Conservation (phyloP, 495 filamentous ascomycete genomes). For the Staphylotrichum longicolle region DNA sequence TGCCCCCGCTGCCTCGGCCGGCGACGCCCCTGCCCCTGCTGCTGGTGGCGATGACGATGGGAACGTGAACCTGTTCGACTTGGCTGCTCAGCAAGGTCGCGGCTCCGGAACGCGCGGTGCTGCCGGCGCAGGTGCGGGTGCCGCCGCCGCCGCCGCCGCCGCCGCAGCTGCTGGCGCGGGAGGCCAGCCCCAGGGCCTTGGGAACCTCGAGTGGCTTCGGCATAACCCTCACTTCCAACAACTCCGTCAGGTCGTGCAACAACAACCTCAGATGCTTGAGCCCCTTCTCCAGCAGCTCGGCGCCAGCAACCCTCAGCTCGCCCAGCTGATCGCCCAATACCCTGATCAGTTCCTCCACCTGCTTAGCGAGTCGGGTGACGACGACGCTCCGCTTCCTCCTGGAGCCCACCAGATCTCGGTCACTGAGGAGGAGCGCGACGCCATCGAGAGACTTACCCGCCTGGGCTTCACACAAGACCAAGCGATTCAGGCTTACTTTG, state of each 20-base stretch:
- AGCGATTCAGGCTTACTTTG: slow-evolving; percentile 98
- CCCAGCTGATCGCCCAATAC: slow-evolving; percentile 81
- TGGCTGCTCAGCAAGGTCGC: slow-evolving; percentile 70
- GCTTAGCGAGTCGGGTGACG: slow-evolving; percentile 75
- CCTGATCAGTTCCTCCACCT: slow-evolving; percentile 90
- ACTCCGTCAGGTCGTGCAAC: slow-evolving; percentile 92
- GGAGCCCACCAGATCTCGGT: slow-evolving; percentile 87
- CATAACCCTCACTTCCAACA: slow-evolving; percentile 98
- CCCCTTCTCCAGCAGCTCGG: slow-evolving; percentile 94
- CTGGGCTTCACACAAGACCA: slow-evolving; percentile 90
- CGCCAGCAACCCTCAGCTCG: slow-evolving; percentile 92
- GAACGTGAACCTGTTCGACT: slow-evolving; percentile 89
- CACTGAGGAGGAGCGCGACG: slow-evolving; percentile 92
- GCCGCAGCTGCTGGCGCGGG: slow-evolving; percentile 49
- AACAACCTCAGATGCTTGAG: slow-evolving; percentile 96
- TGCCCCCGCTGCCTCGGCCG: slow-evolving; percentile 46
- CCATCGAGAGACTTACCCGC: slow-evolving; percentile 88
- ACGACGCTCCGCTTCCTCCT: slow-evolving; percentile 76
- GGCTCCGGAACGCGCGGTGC: slow-evolving; percentile 50
- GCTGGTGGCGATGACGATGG: slow-evolving; percentile 50
- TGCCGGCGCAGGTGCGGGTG: slow-evolving; percentile 33
- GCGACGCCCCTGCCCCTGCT: slow-evolving; percentile 39
- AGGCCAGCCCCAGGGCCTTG: slow-evolving; percentile 57
- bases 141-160: slow-evolving; percentile 40
- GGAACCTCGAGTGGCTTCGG: slow-evolving; percentile 90